Conservation (phyloP, 2,329 filamentous ascomycete species). For the Venturia nashicola region DNA sequence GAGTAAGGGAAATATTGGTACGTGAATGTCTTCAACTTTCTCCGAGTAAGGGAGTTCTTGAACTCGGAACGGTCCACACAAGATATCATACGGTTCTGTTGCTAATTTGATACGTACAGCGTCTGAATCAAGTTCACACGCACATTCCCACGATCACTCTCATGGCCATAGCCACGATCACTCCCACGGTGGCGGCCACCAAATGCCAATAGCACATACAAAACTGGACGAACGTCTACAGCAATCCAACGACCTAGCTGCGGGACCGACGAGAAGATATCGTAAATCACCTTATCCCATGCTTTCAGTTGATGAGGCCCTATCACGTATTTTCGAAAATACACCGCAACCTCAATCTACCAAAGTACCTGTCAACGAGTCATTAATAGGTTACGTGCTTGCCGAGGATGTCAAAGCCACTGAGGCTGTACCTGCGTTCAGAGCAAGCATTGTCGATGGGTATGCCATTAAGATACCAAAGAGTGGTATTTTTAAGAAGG, state of each 20-base stretch:
- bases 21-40: neutral
- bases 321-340: constrained; percentile 58
- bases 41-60: no score
- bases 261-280: constrained; percentile 55
- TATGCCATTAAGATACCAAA: constrained; percentile 46
- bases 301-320: constrained; percentile 72
- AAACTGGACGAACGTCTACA: constrained; percentile 42
- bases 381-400: constrained; percentile 63
- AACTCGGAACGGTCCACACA: no score
- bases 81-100: no score
- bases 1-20: constrained; percentile 17
- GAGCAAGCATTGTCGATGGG: constrained; percentile 92
- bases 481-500: constrained; percentile 44
- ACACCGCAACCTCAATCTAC: constrained; percentile 53
- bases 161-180: constrained; percentile 45
- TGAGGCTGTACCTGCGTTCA: constrained; percentile 83
- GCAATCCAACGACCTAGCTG: constrained; percentile 46
- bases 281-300: constrained; percentile 86
- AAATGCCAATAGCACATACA: constrained; percentile 56
- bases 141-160: constrained; percentile 21
- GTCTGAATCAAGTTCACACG: constrained; percentile 4
- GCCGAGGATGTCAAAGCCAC: constrained; percentile 69
- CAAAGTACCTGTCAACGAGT: constrained; percentile 47
- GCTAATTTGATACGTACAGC: neutral
- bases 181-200: constrained; percentile 43